Percentiles rank a stretch among this genome's conserved stretches.
Conservation (phyloP, 768 basidiomycete species). For the Boletus pseudopeckii region DNA sequence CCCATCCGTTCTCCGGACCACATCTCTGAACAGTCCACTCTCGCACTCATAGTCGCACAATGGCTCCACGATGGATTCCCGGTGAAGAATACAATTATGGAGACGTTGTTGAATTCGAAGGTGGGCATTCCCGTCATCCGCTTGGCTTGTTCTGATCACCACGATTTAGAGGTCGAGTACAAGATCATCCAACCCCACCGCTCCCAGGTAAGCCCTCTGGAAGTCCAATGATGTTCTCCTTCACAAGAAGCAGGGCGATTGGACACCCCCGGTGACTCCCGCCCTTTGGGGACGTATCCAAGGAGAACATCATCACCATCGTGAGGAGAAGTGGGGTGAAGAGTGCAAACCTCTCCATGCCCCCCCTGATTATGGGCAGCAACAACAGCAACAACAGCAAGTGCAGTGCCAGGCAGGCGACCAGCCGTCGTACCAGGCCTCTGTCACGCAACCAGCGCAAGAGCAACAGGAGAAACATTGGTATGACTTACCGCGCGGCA, state of each 20-base stretch:
- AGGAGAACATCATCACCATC: constrained; percentile 26
- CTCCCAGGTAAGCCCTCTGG: constrained; percentile 50
- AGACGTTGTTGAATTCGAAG: constrained; percentile 54
- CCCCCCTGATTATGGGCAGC: constrained; percentile 16
- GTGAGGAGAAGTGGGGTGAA: constrained; percentile 16
- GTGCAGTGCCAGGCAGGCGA: constrained; percentile 27
- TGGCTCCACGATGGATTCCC: constrained; percentile 56
- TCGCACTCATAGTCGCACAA: constrained; percentile 19
- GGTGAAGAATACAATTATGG: constrained; percentile 55
- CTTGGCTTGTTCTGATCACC: constrained; percentile 6
- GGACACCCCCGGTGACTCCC: constrained; percentile 60
- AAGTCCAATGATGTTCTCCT: neutral
- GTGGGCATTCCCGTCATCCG: constrained; percentile 30
- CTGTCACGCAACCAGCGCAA: constrained; percentile 26
- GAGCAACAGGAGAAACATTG: constrained; percentile 54
- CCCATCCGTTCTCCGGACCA: neutral
- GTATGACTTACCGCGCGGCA: constrained; percentile 33
- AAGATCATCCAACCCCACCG: constrained; percentile 70
- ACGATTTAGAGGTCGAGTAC: constrained; percentile 45
- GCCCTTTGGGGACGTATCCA: constrained; percentile 63
- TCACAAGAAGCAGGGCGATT: constrained; percentile 48
- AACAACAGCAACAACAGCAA: constrained; percentile 27
- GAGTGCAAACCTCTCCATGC: constrained; percentile 12
- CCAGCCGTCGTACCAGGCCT: constrained; percentile 17
- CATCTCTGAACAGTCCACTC: constrained; percentile 4